A percentile compares a stretch with the other conserved stretches of the same genome.
phyloP scores from a whole-genome alignment of 352 stramenopile genomes.

The Phytophthora macrochlamydospora region DNA sequence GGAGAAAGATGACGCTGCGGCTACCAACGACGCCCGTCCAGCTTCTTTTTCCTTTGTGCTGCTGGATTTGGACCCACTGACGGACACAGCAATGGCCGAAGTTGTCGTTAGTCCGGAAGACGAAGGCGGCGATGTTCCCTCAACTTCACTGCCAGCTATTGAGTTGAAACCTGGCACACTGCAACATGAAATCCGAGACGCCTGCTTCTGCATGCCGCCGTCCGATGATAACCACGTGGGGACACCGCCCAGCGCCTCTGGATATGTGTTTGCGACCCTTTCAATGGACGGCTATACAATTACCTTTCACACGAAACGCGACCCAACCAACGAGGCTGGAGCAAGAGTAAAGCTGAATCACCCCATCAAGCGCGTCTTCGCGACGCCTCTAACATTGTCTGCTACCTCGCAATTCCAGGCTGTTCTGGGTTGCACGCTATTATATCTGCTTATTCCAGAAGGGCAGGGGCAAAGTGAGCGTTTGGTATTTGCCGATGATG shows the following conservation, averaged over 20 bases:
- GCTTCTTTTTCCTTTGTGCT: slow-evolving; percentile 49
- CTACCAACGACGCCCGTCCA: slow-evolving; percentile 7
- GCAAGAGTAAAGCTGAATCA: slow-evolving; percentile 44
- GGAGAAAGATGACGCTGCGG: slow-evolving; percentile 31
- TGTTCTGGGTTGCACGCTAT: slow-evolving; percentile 42
- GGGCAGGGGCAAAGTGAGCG: slow-evolving; percentile 17
- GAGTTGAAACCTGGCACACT: slow-evolving; percentile 28
- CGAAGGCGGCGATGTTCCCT: slow-evolving; percentile 10
- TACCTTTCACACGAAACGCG: slow-evolving; percentile 46
- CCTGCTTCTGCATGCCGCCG: slow-evolving; percentile 49
- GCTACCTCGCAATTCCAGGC: slow-evolving; percentile 30
- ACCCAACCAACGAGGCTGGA: slow-evolving; percentile 35
- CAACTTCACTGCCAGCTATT: slow-evolving; percentile 25
- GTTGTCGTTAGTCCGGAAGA: slow-evolving; percentile 29
- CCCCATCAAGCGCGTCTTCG: slow-evolving; percentile 56
- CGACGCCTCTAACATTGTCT: slow-evolving; percentile 47
- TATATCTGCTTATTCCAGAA: slow-evolving; percentile 42
- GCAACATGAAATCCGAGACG: slow-evolving; percentile 61
- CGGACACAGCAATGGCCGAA: slow-evolving; percentile 17
- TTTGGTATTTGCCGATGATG: slow-evolving; percentile 58
- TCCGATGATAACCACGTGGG: slow-evolving; percentile 14
- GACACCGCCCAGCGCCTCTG: slow-evolving; percentile 5
- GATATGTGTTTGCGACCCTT: slow-evolving; percentile 60
- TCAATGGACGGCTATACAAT: slow-evolving; percentile 55
- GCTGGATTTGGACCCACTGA: slow-evolving; percentile 36